Evolutionary conservation across 306 rosid species (phyloP), one percentile per base, ranked within the genome.

Genomic region (Vicia villosa): DNA sequence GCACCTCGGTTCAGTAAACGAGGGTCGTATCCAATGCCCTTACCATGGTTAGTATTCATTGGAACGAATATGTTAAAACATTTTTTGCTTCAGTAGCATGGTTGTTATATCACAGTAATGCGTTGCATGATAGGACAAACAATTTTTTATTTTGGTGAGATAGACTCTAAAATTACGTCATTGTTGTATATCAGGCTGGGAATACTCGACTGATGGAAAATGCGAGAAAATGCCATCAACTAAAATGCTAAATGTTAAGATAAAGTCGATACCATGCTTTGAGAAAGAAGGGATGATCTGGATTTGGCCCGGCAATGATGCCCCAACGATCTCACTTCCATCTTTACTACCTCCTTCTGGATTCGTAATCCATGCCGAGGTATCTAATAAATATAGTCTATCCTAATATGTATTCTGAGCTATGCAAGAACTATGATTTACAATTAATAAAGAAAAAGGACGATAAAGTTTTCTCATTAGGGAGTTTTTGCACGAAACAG

Each of bases 151-250:
- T 10, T 66, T 5, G 6, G 17, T 28, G 22, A 57, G 36, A 63
- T 45, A 43, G 56, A 50, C 20, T 57, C 73, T 77, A 41, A 78
- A 78, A 13, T 32, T 69, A 12, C 50, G 37, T 30, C 46, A 64
- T 74, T 65, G 50, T 51, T 82, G 80, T 66, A 82, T 80, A 50
- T 83, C 86, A 95, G 99, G 97, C 58, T 91, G 97, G 97, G 96
- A 91, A 69, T 95, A 95, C 82, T 28, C 91, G 3, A 89, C 97
- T 10, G 95, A 91, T 74, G 99, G 99, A 37, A 91, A 87, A 74
- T 95, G 99, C 70, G 95, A 91, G 84, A 95, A 91, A 83, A 95
- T 95, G 99, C 99, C 97, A 15, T 95, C 99, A 1, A 91, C 99
- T 5, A 82, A 76, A 69, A 68, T 75, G 61, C 79, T 66, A 54